Conservation (phyloP, 1,139 yeast species). For the Eremothecium gossypii region DNA sequence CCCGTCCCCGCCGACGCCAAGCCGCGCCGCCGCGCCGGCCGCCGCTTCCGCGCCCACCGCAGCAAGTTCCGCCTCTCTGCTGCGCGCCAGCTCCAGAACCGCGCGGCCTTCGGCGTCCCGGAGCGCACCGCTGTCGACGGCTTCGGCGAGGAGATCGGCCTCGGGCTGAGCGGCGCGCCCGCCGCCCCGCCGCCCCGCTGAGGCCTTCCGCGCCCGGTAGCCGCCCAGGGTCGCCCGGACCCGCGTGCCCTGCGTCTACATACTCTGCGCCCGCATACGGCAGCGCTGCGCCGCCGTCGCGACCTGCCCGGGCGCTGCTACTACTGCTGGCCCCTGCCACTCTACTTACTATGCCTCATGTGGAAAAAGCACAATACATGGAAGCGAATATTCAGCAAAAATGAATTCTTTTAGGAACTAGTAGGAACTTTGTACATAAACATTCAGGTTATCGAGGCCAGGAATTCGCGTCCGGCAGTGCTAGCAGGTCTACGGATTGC, state of each 20-base stretch:
- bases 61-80: constrained; percentile 78
- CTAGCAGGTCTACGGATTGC: no score
- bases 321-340: background rate
- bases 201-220: no score
- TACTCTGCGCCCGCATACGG: no score
- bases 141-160: constrained; percentile 73
- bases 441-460: no score
- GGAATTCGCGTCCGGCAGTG: no score
- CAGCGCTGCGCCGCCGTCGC: no score
- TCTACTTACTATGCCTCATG: constrained; percentile 2
- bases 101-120: constrained; percentile 70
- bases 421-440: no score
- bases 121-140: constrained; percentile 56
- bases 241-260: no score
- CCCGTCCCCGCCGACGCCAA: constrained; percentile 74
- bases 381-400: no score
- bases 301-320: no score
- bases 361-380: constrained; percentile 5
- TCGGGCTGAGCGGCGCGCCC: constrained; percentile 51
- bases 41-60: constrained; percentile 66
- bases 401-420: no score
- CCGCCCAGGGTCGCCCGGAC: no score
- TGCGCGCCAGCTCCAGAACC: constrained; percentile 71
- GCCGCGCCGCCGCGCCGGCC: constrained; percentile 82
- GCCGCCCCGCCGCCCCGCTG: constrained; percentile 20